Evolutionary conservation across 495 filamentous ascomycete species (phyloP), one percentile per base, ranked within the genome.

Genomic region (Penicillium simplicissimum): DNA sequence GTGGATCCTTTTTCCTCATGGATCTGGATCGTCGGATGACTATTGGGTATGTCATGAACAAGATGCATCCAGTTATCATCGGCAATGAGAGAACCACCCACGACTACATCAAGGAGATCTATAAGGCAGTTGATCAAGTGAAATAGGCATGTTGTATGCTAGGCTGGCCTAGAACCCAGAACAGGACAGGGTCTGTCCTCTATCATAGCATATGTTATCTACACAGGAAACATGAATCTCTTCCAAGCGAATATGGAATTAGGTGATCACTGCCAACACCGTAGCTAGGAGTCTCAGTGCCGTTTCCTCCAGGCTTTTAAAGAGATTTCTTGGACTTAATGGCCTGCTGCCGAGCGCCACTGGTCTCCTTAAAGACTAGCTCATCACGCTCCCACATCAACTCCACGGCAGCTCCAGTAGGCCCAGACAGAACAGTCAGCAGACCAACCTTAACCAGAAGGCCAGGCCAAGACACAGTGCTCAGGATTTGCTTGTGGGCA

Each of bases 341-440:
- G 15, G 66, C 66, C 35, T 61, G 58, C 49, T 65, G 65, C 33
- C 64, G 65, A 3, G 63, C 34, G 15, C 68, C 63, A 1, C 67
- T 66, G 42, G 70, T 65, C 63, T 76, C 73, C 48, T 62, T 47
- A 21, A 76, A 68, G 10, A 82, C 75, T 47, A 81, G 62, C 61
- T 81, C 82, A 67, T 88, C 85, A 25, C 83, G 76, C 59, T 82
- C 83, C 84, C 84, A 87, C 21, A 85, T 69, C 61, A 86, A 70
- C 52, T 80, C 78, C 13, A 83, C 69, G 1, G 80, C 78, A 11
- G 77, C 79, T 3, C 78, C 85, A 0, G 71, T 69, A 0, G 84
- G 85, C 0, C 86, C 85, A 3, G 73, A 70, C 15, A 86, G 13
- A 49, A 77, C 35, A 14, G 74, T 61, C 73, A 84, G 74, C 2